Evolutionary conservation across 2,329 filamentous ascomycete genomes (phyloP), one percentile per base, ranked within the genome.

Genomic region (Colletotrichum endophyticum): DNA sequence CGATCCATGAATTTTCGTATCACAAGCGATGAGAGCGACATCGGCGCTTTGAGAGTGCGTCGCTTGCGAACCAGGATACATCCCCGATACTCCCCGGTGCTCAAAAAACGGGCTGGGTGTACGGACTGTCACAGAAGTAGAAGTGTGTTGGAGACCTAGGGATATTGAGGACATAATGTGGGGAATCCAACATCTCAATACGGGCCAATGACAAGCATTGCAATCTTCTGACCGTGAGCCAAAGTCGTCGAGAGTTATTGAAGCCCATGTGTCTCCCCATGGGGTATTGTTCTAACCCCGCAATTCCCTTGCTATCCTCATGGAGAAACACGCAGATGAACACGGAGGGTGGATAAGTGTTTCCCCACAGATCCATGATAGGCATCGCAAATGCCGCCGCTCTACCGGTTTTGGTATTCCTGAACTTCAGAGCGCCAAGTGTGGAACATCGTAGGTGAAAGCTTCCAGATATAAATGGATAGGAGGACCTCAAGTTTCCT

Each of bases 401-500:
- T 13, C 9, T n/a, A 12, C n/a, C 44, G 6, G 44, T 22, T 13
- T 49, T 2, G 44, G 2, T 13, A 49, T 0, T 13, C n/a, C n/a
- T 49, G 44, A 49, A 49, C 44, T 49, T 2, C 44, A 22, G 6
- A 22, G 44, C 44, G 3, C n/a, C 8, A 49, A 2, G n/a, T 0
- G 44, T 4, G 19, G 3, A 2, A 49, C 0, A 7, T n/a, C 44
- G 44, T 49, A 13, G 11, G 4, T 4, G 39, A 49, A 49, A 19
- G 0, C n/a, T 16, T 49, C 19, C 11, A 22, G 11, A 0, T n/a
- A 22, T 49, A 8, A 49, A 49, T 49, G 19, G 6, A 7, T 22
- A 49, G 3, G 0, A 7, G n/a, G 11, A 8, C 0, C 6, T 7
- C n/a, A 13, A 8, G 5, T 49, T n/a, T 49, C n/a, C 9, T 4